phyloP scores from a whole-genome alignment of 1,284 basidiomycete genomes.

The Ceratobasidium sp. region DNA sequence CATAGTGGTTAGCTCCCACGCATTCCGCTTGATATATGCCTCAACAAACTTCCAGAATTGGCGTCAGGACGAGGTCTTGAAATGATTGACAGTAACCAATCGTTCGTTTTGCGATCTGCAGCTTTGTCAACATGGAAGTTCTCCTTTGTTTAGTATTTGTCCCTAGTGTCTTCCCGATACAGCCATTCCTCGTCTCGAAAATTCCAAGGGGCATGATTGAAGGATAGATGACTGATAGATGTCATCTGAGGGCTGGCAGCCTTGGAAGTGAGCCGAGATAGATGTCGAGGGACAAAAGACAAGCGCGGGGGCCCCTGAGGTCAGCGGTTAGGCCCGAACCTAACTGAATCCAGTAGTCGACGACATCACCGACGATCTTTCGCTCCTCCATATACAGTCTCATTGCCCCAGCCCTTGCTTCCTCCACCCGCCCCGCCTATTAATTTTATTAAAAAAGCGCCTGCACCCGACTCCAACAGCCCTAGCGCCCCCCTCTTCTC shows the following conservation, averaged over 20 bases:
- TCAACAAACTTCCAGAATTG: slow-evolving; percentile 12
- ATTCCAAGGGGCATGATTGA: neutral
- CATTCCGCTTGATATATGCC: neutral
- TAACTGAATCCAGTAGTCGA: slow-evolving; percentile 13
- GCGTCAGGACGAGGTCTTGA: slow-evolving; percentile 12
- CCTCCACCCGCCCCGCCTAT: slow-evolving; percentile 1
- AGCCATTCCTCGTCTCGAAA: neutral
- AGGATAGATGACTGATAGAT: neutral
- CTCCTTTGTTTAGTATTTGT: slow-evolving; percentile 18
- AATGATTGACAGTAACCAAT: slow-evolving; percentile 34
- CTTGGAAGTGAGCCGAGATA: neutral
- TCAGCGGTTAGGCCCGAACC: slow-evolving; percentile 54
- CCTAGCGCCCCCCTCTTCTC: slow-evolving; percentile 53
- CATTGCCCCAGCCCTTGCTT: slow-evolving; percentile 18
- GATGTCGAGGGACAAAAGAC: neutral
- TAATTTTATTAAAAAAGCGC: slow-evolving; percentile 17
- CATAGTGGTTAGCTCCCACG: no score
- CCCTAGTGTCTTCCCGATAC: slow-evolving; percentile 16
- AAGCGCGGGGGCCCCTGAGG: slow-evolving; percentile 10
- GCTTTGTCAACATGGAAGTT: neutral
- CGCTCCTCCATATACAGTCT: slow-evolving; percentile 34
- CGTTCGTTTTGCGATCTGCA: slow-evolving; percentile 22
- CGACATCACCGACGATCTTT: slow-evolving; percentile 44
- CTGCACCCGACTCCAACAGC: slow-evolving; percentile 56
- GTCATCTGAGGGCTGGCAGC: neutral